phyloP scores from a whole-genome alignment of 2,329 filamentous ascomycete genomes.

The Stromatinia cepivora region DNA sequence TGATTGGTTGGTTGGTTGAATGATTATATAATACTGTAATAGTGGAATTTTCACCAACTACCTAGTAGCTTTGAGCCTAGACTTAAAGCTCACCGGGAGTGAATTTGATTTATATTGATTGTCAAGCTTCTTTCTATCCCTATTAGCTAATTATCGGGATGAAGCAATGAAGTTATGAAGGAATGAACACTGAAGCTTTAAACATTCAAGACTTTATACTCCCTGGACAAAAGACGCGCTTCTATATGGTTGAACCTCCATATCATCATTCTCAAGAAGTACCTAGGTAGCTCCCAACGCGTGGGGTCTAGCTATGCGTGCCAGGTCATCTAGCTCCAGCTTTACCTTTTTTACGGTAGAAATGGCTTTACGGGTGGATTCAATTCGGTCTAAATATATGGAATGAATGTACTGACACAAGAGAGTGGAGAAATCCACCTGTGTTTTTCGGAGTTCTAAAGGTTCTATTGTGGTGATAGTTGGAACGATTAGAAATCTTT shows the following conservation, averaged over 20 bases:
- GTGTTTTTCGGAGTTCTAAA: constrained; percentile 6
- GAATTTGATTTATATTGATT: too few species aligned
- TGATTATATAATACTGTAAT: neutral
- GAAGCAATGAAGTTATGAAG: too few species aligned
- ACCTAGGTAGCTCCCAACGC: neutral
- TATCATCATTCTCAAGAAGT: neutral
- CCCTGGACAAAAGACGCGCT: too few species aligned
- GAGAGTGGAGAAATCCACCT: neutral
- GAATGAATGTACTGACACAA: too few species aligned
- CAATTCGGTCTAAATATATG: neutral
- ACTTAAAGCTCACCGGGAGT: too few species aligned
- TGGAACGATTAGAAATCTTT: constrained; percentile 7
- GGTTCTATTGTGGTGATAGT: too few species aligned
- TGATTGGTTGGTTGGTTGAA: neutral
- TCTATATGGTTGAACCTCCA: neutral
- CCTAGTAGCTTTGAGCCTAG: too few species aligned
- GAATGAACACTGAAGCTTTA: too few species aligned
- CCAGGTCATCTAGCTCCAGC: constrained; percentile 6
- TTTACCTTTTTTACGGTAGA: neutral
- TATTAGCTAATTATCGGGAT: too few species aligned
- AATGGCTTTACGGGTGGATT: neutral
- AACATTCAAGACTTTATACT: too few species aligned
- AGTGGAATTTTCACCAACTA: too few species aligned
- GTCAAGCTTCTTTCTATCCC: too few species aligned
- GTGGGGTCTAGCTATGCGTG: neutral